Evolutionary conservation across 805 yeast genomes (phyloP), one percentile per base, ranked within the genome.

Genomic region (Candida ficus): DNA sequence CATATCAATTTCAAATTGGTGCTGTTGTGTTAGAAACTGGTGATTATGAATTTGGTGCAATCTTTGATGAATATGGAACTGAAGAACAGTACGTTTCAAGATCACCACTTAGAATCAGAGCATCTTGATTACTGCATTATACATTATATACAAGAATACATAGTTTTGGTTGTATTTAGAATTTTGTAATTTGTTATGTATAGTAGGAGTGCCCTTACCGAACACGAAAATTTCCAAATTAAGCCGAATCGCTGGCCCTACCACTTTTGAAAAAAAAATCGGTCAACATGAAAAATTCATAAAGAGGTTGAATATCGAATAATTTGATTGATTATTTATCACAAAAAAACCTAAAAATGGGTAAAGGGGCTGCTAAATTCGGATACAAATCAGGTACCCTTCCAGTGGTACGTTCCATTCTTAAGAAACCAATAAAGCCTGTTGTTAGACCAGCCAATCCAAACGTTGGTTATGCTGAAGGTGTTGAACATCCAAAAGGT

Each of bases 11-110:
- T 23, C 68, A 67, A 19, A 56, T 83, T 29, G 77, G 86, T 7
- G 73, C 81, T 36, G 71, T 81, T 16, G 74, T 87, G 5, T 63
- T 90, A 29, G 90, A 84, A 40, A 70, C 71, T 33, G 98, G 97
- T 2, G 81, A 76, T 35, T 89, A 81, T 56, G 93, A 86, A 57
- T 81, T 95, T 83, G 87, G 90, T 1, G 73, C 75, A 0, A 59
- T 78, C 12, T 66, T 78, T 47, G 84, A 80, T 40, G 75, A 71
- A 41, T 46, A 61, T 43, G 61, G 49, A 1, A 48, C 44, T 3
- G 70, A 61, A 17, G 53, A 57, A 9, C 71, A 68, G 39, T 63
- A 66, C 42, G 48, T 64, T 4, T 67, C 66, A 38, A 53, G 71
- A 27, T 64, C 57, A 23, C 72, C 70, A 33, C 44, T 67, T 29